Evolutionary conservation across 768 basidiomycete genomes (phyloP), one percentile per base, ranked within the genome.

Genomic region (Fistulinella prunicolor): DNA sequence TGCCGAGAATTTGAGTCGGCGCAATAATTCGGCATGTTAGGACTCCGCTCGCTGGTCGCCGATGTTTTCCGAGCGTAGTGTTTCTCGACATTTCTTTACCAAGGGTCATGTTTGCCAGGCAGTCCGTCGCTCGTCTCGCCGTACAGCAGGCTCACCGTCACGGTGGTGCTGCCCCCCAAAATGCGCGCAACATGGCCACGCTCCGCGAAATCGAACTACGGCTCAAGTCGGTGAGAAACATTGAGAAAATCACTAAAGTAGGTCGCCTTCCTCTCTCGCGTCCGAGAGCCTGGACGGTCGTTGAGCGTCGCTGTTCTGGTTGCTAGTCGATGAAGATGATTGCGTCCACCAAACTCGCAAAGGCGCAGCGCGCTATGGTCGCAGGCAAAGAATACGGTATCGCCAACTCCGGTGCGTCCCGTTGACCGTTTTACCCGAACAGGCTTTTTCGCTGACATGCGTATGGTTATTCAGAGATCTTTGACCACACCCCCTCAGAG

Each of bases 201-300:
- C 85, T 99, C 57, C 87, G 94, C 57, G 95, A 99, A 76, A 89
- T 99, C 65, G 95, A 99, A 78, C 72, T 91, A 69, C 86, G 95
- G 61, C 80, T 90, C 73, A 91, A 95, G 83, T 96, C 93, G 39
- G 95, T 97, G 64, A 79, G 81, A 70, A 96, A 96, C 77, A 95
- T 95, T 68, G 92, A 96, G 81, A 98, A 98, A 89, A 97, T 99
- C 77, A 97, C 95, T 52, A 95, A 96, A 79, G 94, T 92, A 55
- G 55, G 79, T 59, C 51, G 41, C 28, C 23, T 53, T 42, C 30
- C 43, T 46, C 26, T 32, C 30, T 32, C 30, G 19, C 26, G 20
- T 26, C 19, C 23, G 17, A 38, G 36, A 9, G 12, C 1, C 26
- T 14, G 19, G 35, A 16, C 19, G 42, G 38, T 23, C 6, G 41